phyloP scores from a whole-genome alignment of 768 basidiomycete species.

The Mycena belliarum region DNA sequence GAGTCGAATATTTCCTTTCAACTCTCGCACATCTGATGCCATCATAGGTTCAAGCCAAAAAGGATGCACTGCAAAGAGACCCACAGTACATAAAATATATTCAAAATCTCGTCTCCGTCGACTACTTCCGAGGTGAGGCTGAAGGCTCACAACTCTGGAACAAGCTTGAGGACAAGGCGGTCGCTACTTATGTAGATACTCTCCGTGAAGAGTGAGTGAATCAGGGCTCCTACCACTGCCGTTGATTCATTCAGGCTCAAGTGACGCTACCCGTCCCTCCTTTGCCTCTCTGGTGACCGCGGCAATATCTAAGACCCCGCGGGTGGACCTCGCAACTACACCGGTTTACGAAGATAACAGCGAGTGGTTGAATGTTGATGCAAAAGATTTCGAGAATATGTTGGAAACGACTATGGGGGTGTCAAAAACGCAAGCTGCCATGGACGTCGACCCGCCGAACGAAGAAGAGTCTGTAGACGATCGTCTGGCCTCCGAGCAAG shows the following conservation, averaged over 20 bases:
- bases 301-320: constrained; percentile 51
- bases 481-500: constrained; percentile 60
- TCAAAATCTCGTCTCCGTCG: constrained; percentile 56
- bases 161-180: constrained; percentile 70
- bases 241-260: constrained; percentile 31
- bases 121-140: constrained; percentile 79
- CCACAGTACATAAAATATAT: constrained; percentile 74
- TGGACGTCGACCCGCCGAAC: constrained; percentile 47
- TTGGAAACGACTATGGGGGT: constrained; percentile 48
- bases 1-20: neutral
- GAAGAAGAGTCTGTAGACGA: constrained; percentile 44
- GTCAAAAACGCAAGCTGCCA: constrained; percentile 33
- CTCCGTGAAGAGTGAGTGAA: constrained; percentile 66
- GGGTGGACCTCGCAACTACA: constrained; percentile 24
- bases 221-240: neutral
- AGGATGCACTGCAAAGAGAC: constrained; percentile 67
- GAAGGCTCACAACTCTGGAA: constrained; percentile 82
- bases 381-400: constrained; percentile 73
- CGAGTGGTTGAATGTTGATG: constrained; percentile 83
- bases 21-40: constrained; percentile 2
- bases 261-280: constrained; percentile 61
- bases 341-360: constrained; percentile 68
- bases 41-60: constrained; percentile 59
- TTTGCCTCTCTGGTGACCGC: constrained; percentile 75
- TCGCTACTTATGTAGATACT: constrained; percentile 60